Base-by-base conservation (phyloP, 495 filamentous ascomycete species). In the Aspergillus carlsbadensis region DNA sequence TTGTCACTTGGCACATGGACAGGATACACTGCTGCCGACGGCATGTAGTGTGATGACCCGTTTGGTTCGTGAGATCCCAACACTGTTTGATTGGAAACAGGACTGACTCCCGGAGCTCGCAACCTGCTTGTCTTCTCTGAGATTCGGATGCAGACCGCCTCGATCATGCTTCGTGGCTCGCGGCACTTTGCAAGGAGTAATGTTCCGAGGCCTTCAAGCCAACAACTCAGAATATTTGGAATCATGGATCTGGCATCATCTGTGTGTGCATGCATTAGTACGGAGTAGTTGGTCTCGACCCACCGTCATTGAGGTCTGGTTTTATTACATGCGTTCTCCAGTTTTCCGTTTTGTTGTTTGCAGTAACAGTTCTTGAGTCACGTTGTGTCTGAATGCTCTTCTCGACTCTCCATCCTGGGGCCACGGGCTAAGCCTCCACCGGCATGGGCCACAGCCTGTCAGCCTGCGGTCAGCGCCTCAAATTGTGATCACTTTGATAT, bases 181-280 rank as follows among this genome's bases (percentile, higher is more conserved):
- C 29, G 21, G 29, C 15, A 26, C 11, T 34, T 47, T 47, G 15
- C 24, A 4, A 44, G n/a, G 29, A 15, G 44, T 13, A 47, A 47
- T 35, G 24, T 47, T 47, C 44, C 44, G 44, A 47, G 24, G 6
- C n/a, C 15, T 41, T n/a, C 1, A 3, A 7, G 6, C n/a, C 15
- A 17, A 6, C 13, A 7, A 7, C 15, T 18, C 15, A 41, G 29
- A 26, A 10, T 36, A 49, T 49, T 49, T 49, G 45, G 45, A 49
- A 49, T 49, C 45, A 22, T 10, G 31, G 37, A 49, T 49, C 45
- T 49, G 45, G 45, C 31, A 49, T 49, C 44, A 35, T 36, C 31
- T 29, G 21, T 49, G 31, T 49, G 45, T 36, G 42, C 26, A 4
- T 45, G 31, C 45, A 49, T 49, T 6, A 49, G 18, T 49, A 35